Base-by-base conservation (phyloP, 257 asterid species). In the Linderniella brevidens region DNA sequence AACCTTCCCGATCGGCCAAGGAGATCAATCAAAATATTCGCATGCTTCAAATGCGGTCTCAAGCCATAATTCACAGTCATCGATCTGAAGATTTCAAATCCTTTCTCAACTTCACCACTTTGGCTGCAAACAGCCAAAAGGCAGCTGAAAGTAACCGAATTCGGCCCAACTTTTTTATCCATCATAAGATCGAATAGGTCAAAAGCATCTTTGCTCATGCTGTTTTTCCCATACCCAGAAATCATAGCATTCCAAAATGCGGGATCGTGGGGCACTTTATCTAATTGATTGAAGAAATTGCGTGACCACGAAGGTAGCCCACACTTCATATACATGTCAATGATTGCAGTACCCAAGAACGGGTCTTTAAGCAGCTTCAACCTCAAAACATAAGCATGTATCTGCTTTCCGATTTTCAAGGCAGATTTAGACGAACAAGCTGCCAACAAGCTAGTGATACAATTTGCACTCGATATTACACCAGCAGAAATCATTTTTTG, bases 221-320 rank as follows among this genome's bases (percentile, higher is more conserved):
- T 90, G 29, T 88, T 77, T 54, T 64, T 73, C 42, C 95, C 93
- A 37, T 78, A 81, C 13, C 98, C 98, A 38, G 83, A 80, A 45
- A 88, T 88, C 86, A 80, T 88, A 13, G 92, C 93, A 54, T 88
- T 88, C 96, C 98, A 88, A 48, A 80, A 61, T 13, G 82, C 82
- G 11, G 98, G 87, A 62, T 88, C 96, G 8, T 58, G 54, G 32
- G 80, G 70, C 66, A 65, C 68, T 43, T 37, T 44, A 18, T 50
- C 58, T 52, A 76, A 70, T 62, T 69, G 75, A 36, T 64, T 48
- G 59, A 85, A 90, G 53, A 72, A 38, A 25, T 20, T 58, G 39
- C 37, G 32, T 1, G 86, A 94, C 35, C 46, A 55, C 47, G 53
- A 62, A 56, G 76, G 68, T 19, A 51, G 58, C 45, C 93, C 96